Base-by-base conservation (phyloP, 2,329 filamentous ascomycete genomes). In the Mariannaea elegans region DNA sequence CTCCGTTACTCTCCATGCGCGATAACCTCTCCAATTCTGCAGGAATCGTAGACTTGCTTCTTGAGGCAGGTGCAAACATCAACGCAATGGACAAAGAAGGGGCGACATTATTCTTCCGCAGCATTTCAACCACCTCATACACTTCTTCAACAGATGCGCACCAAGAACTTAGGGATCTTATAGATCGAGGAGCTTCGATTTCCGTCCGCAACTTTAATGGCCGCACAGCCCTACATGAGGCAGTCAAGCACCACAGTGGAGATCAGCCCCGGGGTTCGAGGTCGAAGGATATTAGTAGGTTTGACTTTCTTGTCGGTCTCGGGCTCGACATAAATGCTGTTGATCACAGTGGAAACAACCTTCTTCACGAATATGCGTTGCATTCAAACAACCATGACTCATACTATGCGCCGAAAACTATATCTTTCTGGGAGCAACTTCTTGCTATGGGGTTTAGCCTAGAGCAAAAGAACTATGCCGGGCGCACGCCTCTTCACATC, bases 21-120 rank as follows among this genome's bases (percentile, higher is more conserved):
- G 12, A 13, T 1, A 6, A 27, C 1, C 2, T 0, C 13, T 7
- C 4, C 5, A 4, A 6, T 4, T 4, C 14, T 1, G 1, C 7
- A 3, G 39, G 50, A 7, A 32, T 56, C 9, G 6, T 61, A 4
- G 44, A 62, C 7, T 7, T 24, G 5, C 41, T 54, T 29, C 21
- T 71, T 1, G 41, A 61, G n/a, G 64, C 65, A 2, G 71, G 71
- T 1, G 66, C 65, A 7, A 64, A 72, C 46, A 66, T 72, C 32
- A 62, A 64, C 24, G 59, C 61, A 3, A 29, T 44, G 5, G 59
- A 69, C 42, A 58, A 44, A 8, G 9, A 52, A 4, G 69, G 70
- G 6, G 46, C 42, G 1, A 66, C 65, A 3, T 7, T 65, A 0
- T 24, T 71, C n/a, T 69, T 67, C 13, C 59, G 7, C 4, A 8